A percentile compares a stretch with the other conserved stretches of the same genome.
Conservation (phyloP, 2,329 filamentous ascomycete species). For the Rutstroemia sp. region DNA sequence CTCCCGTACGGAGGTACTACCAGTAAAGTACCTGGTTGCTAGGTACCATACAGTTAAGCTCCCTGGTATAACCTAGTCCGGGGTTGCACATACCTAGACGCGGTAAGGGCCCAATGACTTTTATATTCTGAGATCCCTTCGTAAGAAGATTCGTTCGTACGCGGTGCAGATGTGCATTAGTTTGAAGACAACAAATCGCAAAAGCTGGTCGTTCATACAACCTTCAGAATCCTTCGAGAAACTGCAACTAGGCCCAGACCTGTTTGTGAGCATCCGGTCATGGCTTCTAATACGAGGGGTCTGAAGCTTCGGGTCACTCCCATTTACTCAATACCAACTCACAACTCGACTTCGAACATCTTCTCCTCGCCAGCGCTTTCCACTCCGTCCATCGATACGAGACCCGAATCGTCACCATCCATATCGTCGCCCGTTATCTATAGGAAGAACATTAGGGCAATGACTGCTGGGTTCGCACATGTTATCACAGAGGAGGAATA, state of each 20-base stretch:
- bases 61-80: neutral
- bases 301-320: conserved; percentile 7
- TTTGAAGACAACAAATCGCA: conserved; percentile 8
- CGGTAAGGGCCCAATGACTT: conserved; percentile 4
- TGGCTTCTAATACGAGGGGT: conserved; percentile 4
- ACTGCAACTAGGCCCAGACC: neutral
- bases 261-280: neutral
- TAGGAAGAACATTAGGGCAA: conserved; percentile 27
- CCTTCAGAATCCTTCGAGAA: conserved; percentile 3
- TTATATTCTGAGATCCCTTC: conserved; percentile 6
- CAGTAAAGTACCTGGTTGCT: neutral
- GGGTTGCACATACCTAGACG: conserved; percentile 7
- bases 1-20: neutral
- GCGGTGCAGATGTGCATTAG: conserved; percentile 9
- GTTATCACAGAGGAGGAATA: conserved; percentile 39
- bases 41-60: neutral
- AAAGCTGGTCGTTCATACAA: neutral
- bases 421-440: conserved; percentile 17
- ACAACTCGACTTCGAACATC: conserved; percentile 9
- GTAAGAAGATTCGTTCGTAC: conserved; percentile 6
- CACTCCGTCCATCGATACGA: conserved; percentile 21
- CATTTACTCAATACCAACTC: conserved; percentile 17
- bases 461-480: conserved; percentile 21
- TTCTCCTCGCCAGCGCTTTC: conserved; percentile 22
- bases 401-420: conserved; percentile 18